phyloP scores from a whole-genome alignment of 2,329 filamentous ascomycete species.

The Ceratocystis papillata region DNA sequence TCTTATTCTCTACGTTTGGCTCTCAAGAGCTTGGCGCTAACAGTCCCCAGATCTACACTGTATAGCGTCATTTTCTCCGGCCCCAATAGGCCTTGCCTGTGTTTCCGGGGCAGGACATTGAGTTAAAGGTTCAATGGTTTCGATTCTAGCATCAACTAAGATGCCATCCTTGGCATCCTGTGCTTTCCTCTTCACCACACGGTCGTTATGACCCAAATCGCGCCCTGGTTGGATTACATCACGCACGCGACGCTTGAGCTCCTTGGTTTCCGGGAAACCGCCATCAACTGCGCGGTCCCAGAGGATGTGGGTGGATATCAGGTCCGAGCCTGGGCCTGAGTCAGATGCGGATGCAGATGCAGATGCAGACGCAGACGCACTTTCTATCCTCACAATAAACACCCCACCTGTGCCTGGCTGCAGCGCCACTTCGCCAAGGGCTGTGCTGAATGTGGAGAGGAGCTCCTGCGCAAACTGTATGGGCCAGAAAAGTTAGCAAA shows the following conservation, averaged over 20 bases:
- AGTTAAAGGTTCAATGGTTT: neutral
- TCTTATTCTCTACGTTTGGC: neutral
- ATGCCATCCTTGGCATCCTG: constrained; percentile 29
- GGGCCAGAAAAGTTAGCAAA: neutral
- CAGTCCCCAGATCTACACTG: constrained; percentile 19
- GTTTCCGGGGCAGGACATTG: neutral
- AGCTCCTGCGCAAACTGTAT: constrained; percentile 82
- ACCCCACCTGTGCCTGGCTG: constrained; percentile 75
- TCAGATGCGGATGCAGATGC: neutral
- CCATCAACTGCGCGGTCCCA: constrained; percentile 85
- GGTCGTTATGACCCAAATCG: constrained; percentile 73
- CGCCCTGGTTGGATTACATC: constrained; percentile 70
- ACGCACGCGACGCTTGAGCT: constrained; percentile 72
- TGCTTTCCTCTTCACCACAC: constrained; percentile 28
- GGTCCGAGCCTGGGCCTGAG: constrained; percentile 6
- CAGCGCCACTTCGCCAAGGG: constrained; percentile 77
- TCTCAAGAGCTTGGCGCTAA: neutral
- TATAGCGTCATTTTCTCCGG: too few species aligned
- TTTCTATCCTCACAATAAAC: constrained; percentile 61
- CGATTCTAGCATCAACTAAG: constrained; percentile 17
- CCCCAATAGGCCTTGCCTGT: neutral
- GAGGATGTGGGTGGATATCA: constrained; percentile 38
- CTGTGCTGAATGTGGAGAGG: constrained; percentile 77
- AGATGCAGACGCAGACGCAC: constrained; percentile 26
- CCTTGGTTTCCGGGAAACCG: constrained; percentile 89